Percentiles rank a stretch among this genome's conserved stretches.
These are phyloP conservation scores for Sporobolomyces roseus DNA, from an alignment of 768 basidiomycete species.

Conservation along the genomic window DNA sequence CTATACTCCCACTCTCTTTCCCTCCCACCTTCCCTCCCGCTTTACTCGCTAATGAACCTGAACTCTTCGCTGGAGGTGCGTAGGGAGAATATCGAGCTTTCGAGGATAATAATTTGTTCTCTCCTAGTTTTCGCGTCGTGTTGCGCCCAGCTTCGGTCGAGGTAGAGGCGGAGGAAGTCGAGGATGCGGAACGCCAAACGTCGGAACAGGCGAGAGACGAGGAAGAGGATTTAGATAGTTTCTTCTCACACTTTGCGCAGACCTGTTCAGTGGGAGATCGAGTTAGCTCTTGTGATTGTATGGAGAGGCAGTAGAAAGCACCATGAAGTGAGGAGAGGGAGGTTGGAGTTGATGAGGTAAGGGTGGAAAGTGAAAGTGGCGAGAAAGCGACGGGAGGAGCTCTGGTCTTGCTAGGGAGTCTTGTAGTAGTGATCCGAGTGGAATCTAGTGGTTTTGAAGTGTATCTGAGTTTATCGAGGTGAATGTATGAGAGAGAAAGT, in stretches of 20 bases:
- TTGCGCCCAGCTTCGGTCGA: constrained; percentile 3
- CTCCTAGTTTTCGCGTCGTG: constrained; percentile 32
- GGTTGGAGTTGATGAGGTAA: no score
- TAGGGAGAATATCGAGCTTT: constrained; percentile 39
- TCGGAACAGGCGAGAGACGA: constrained; percentile 20
- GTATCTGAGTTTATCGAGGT: neutral
- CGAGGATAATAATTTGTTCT: constrained; percentile 37
- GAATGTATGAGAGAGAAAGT: neutral
- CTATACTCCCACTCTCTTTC: constrained; percentile 21
- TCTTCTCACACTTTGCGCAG: constrained; percentile 42
- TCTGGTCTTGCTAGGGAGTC: no score
- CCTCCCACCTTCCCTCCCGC: neutral
- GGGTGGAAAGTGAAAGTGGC: neutral
- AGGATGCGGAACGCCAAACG: constrained; percentile 25
- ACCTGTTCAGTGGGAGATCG: constrained; percentile 1
- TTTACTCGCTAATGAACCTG: neutral
- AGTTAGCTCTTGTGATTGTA: neutral
- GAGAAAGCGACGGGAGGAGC: neutral
- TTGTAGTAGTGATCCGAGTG: no score
- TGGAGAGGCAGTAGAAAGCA: neutral
- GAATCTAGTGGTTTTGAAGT: neutral
- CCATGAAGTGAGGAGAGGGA: neutral
- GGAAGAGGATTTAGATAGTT: constrained; percentile 29
- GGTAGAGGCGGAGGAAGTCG: neutral
- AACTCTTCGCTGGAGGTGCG: constrained; percentile 16